Base-by-base conservation (phyloP, 306 rosid species). In the Vicia faba region DNA sequence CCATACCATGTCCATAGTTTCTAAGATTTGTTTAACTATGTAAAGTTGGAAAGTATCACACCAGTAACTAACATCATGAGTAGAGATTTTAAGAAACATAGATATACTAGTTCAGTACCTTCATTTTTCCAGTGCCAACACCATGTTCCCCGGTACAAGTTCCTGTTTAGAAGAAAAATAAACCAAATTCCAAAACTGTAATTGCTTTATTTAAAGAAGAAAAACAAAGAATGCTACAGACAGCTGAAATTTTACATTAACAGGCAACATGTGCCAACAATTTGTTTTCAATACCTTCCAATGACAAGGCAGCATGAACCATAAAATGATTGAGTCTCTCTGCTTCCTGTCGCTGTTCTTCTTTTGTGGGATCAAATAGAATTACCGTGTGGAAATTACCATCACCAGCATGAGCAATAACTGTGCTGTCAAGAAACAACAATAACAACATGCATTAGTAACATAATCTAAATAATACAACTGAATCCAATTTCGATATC, bases 141-240 rank as follows among this genome's bases (percentile, higher is more conserved):
- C 98, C 98, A 69, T 92, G 98, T 69, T 92, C 98, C 7, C 98
- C 98, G 0, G 96, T 87, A 74, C 98, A 92, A 13, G 96, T 92
- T 81, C 98, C 96, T 92, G 84, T 62, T 68, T 49, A 39, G 74
- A 73, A 63, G 69, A 76, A 48, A 72, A 62, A 45, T 31, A 68
- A 53, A 68, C 45, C 18, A 66, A 55, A 61, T 39, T 71, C 83
- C 41, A 82, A 65, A 76, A 58, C 58, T 11, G 9, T 44, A 41
- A 53, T 23, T 50, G n/a, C 54, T 70, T 55, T 33, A 48, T 50
- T 18, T 49, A 7, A 35, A 19, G 53, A 45, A 45, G 66, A 15
- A 71, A 76, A 55, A 56, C 20, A 62, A 4, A 40, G 71, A 51
- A 61, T 72, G 63, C 33, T 20, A 46, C 50, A 28, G 61, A 39